Evolutionary conservation across 108 stramenopile genomes (phyloP).

Genomic region (Cyclotella choctawhatcheeana): DNA sequence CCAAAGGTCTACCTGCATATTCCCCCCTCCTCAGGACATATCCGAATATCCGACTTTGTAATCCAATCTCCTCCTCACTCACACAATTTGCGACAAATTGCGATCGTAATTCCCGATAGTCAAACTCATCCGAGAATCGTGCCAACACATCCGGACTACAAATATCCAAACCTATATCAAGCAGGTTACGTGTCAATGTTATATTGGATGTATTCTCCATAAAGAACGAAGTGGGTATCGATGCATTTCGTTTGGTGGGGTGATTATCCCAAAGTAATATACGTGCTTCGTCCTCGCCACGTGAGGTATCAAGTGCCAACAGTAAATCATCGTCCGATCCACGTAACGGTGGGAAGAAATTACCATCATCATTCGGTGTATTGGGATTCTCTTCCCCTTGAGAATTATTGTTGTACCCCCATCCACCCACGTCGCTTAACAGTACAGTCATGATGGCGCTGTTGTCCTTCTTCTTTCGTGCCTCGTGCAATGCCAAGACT

Average conservation of each 20-base stretch:
- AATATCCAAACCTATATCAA: slow-evolving; percentile 96
- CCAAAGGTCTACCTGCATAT: slow-evolving; percentile 86
- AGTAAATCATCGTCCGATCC: slow-evolving; percentile 78
- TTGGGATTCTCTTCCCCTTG: slow-evolving; percentile 21
- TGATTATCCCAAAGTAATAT: slow-evolving; percentile 77
- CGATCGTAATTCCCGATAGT: slow-evolving; percentile 89
- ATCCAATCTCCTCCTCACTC: slow-evolving; percentile 93
- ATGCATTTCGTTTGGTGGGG: slow-evolving; percentile 33
- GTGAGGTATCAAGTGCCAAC: slow-evolving; percentile 74
- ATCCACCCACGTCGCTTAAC: slow-evolving; percentile 67
- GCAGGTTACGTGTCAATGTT: slow-evolving; percentile 75
- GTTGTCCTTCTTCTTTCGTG: slow-evolving; percentile 75
- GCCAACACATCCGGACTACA: slow-evolving; percentile 98
- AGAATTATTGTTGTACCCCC: slow-evolving; percentile 45
- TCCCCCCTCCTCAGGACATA: slow-evolving; percentile 75
- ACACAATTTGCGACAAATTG: slow-evolving; percentile 93
- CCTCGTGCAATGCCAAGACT: slow-evolving; percentile 70
- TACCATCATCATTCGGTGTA: not conserved
- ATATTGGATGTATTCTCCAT: slow-evolving; percentile 66
- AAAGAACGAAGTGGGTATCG: slow-evolving; percentile 81
- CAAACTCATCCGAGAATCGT: slow-evolving; percentile 95
- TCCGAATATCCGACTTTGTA: slow-evolving; percentile 88
- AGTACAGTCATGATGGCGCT: slow-evolving; percentile 90
- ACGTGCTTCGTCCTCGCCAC: slow-evolving; percentile 57
- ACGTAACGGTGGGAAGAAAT: slow-evolving; percentile 43